Base-by-base conservation (phyloP, 257 asterid species). In the Capsicum baccatum region DNA sequence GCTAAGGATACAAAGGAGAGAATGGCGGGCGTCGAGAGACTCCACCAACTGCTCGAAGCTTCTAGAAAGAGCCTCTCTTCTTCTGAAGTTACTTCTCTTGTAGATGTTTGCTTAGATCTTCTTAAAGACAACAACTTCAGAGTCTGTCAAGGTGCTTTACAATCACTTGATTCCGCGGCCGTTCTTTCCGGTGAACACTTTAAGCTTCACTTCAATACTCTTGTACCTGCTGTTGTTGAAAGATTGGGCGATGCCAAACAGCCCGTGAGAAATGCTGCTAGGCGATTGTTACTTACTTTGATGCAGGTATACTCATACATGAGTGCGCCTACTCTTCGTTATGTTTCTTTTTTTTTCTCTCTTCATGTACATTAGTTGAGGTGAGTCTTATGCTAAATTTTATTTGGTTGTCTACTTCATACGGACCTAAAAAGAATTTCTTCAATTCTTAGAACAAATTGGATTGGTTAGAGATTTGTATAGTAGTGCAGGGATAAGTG, bases 1-100 rank as follows among this genome's bases (percentile, higher is more conserved):
- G 97, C 97, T 9, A 97, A 97, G 94, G 99, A 97, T 91, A 97
- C 99, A 47, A 97, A 97, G 91, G 98, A 97, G 92, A 91, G 99
- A 87, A 97, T 97, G 99, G 98, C 99, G 1, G 99, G 97, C 21
- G 98, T 95, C 69, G 99, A 97, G 91, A 93, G 93, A 81, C 97
- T 97, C 84, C 95, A 95, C 89, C 94, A 97, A 83, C 96, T 92
- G 39, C 96, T 97, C 69, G 99, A 97, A 93, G 92, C 97, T 83
- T 94, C 97, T 60, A 89, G 97, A 64, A 95, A 91, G 94, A 88
- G 87, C 3, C 83, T 95, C 33, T 88, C 97, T 47, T 83, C 97
- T 11, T 87, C 99, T 60, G 99, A 97, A 79, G 98, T 94, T 73
- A 88, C 97, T 87, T 94, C 97, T 17, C 95, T 97, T 5, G 97